Evolutionary conservation across 139 green algal genomes (phyloP).

Genomic region (Chlorella sp.): DNA sequence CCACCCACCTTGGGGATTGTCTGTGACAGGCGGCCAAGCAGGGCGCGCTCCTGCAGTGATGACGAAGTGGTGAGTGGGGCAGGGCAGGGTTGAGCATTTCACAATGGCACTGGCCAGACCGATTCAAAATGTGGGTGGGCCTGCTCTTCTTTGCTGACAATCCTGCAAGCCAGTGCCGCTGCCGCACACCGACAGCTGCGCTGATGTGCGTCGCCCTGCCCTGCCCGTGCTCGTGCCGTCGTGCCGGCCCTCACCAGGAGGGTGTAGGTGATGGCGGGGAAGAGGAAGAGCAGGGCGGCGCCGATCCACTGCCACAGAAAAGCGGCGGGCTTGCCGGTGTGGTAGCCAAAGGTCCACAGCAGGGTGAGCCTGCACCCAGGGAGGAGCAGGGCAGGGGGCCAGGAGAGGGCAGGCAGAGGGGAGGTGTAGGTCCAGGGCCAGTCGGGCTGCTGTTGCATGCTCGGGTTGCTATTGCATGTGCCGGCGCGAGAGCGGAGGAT

Average conservation of each 20-base stretch:
- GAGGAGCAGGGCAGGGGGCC: background rate
- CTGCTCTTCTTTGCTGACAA: too few relatives aligned
- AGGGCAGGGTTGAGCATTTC: too few relatives aligned
- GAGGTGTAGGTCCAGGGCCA: background rate
- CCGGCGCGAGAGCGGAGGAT: too few relatives aligned
- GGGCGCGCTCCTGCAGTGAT: conserved; percentile 25
- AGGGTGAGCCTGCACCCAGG: background rate
- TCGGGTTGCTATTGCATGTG: too few relatives aligned
- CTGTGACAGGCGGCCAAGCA: conserved; percentile 20
- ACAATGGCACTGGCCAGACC: too few relatives aligned
- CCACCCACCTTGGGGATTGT: conserved; percentile 23
- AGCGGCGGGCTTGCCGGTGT: conserved; percentile 31
- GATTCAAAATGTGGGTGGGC: too few relatives aligned
- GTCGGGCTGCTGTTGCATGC: too few relatives aligned
- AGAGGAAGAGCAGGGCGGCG: conserved; percentile 44
- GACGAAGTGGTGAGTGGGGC: background rate
- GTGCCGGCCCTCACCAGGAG: conserved; percentile 1
- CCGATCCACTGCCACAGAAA: conserved; percentile 56
- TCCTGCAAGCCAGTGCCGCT: background rate
- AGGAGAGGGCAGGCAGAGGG: background rate
- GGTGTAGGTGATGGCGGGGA: conserved; percentile 47
- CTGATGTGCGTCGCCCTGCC: background rate
- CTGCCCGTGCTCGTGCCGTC: too few relatives aligned
- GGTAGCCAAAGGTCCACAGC: conserved; percentile 20
- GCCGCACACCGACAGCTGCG: too few relatives aligned